phyloP scores from a whole-genome alignment of 495 filamentous ascomycete genomes.

The Rhypophila decipiens region DNA sequence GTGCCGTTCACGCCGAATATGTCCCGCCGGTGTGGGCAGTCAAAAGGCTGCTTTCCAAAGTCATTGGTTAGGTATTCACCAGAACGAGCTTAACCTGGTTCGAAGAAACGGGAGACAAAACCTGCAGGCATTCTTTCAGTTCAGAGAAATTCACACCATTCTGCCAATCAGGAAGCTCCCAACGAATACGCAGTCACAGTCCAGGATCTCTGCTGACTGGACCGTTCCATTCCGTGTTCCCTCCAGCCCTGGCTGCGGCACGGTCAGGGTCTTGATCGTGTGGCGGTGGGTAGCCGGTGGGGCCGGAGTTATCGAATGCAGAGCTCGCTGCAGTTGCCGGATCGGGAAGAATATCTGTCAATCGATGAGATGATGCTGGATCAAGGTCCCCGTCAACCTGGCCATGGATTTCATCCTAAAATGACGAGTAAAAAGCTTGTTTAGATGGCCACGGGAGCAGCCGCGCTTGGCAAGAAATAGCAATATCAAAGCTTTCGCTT shows the following conservation, averaged over 20 bases:
- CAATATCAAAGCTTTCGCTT: not conserved
- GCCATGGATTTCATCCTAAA: not conserved
- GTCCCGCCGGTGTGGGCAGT: too few species aligned
- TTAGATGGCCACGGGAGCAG: not conserved
- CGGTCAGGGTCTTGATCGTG: not conserved
- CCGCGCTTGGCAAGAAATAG: not conserved
- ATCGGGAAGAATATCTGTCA: not conserved
- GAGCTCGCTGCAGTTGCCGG: not conserved
- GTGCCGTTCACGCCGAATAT: not conserved
- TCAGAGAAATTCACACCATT: too few species aligned
- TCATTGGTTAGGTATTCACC: too few species aligned
- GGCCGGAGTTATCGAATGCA: too few species aligned
- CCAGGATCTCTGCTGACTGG: not conserved
- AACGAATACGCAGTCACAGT: not conserved
- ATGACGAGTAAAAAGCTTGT: not conserved
- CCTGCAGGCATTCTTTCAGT: too few species aligned
- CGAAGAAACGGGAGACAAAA: too few species aligned
- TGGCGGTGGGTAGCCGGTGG: not conserved
- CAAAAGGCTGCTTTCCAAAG: too few species aligned
- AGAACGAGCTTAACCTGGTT: too few species aligned
- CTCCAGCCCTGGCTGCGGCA: not conserved
- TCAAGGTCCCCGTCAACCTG: not conserved
- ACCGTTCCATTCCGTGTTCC: too few species aligned
- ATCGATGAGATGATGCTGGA: not conserved
- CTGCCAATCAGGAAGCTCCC: not conserved